Conservation (phyloP, 2,329 filamentous ascomycete genomes). For the Epicoccum sorghinum region DNA sequence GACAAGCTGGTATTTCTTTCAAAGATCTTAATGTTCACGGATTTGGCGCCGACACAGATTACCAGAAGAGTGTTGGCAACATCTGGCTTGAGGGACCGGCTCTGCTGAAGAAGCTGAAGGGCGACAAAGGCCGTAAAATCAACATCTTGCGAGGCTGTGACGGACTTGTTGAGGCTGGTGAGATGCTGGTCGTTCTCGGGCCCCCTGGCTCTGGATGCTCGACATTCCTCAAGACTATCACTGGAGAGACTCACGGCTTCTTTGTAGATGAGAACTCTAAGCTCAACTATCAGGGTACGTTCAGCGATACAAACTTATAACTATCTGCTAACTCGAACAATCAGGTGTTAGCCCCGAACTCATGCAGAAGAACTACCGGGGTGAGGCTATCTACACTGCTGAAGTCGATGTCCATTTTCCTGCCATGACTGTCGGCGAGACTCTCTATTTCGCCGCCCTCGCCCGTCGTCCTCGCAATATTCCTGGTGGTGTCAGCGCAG, state of each 20-base stretch:
- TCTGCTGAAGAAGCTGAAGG: slow-evolving; percentile 44
- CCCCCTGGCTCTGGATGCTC: slow-evolving; percentile 75
- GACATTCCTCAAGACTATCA: slow-evolving; percentile 82
- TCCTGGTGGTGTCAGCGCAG: slow-evolving; percentile 62
- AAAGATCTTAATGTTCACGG: slow-evolving; percentile 56
- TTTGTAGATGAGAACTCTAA: slow-evolving; percentile 71
- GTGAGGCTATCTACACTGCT: slow-evolving; percentile 85
- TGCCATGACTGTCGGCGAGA: slow-evolving; percentile 77
- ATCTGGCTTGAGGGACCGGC: slow-evolving; percentile 51
- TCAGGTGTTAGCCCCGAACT: slow-evolving; percentile 69
- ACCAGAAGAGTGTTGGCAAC: slow-evolving; percentile 59
- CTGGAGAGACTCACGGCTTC: slow-evolving; percentile 83
- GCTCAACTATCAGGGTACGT: slow-evolving; percentile 78
- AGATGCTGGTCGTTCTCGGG: slow-evolving; percentile 78
- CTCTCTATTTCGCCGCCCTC: slow-evolving; percentile 76
- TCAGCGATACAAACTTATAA: neutral
- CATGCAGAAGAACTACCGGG: slow-evolving; percentile 79
- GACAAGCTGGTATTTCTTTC: slow-evolving; percentile 57
- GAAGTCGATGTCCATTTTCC: slow-evolving; percentile 85
- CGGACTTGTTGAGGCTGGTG: slow-evolving; percentile 70
- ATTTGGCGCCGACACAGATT: slow-evolving; percentile 56
- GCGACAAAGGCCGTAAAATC: slow-evolving; percentile 51
- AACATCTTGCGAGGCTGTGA: slow-evolving; percentile 73
- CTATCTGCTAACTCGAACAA: slow-evolving; percentile 14
- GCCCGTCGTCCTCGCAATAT: slow-evolving; percentile 69